These are phyloP conservation scores for Pichia gijzeniarum DNA, from an alignment of 805 yeast species.

Conservation along the genomic window DNA sequence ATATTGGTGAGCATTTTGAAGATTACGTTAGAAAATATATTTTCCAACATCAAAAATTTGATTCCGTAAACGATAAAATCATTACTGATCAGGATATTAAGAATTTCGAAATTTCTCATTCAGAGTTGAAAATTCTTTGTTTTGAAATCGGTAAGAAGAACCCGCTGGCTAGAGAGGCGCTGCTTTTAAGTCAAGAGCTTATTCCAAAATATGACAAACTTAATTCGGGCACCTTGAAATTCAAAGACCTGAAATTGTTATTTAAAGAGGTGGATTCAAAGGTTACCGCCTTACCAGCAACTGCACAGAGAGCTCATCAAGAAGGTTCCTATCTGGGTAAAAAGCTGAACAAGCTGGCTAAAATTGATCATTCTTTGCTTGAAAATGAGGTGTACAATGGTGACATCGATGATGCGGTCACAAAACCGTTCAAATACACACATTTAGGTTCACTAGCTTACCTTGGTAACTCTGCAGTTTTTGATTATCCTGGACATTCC, in stretches of 20 bases:
- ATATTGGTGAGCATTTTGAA: conserved; percentile 73
- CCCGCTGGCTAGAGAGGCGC: conserved; percentile 54
- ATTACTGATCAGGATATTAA: conserved; percentile 48
- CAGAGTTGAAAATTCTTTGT: conserved; percentile 44
- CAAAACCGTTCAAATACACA: conserved; percentile 63
- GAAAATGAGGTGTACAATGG: conserved; percentile 36
- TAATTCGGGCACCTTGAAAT: conserved; percentile 43
- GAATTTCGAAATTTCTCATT: conserved; percentile 39
- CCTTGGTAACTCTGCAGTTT: conserved; percentile 93
- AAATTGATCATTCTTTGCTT: conserved; percentile 45
- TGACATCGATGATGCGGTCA: conserved; percentile 35
- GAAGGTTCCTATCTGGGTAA: conserved; percentile 78
- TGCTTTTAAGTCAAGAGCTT: conserved; percentile 42
- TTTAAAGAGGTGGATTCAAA: conserved; percentile 58
- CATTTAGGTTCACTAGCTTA: conserved; percentile 93
- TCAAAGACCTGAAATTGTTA: conserved; percentile 42
- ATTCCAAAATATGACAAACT: conserved; percentile 47
- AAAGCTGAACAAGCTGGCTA: conserved; percentile 57
- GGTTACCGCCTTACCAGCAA: conserved; percentile 81
- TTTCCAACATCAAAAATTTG: conserved; percentile 59
- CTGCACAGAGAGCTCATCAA: conserved; percentile 97
- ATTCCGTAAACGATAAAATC: conserved; percentile 39
- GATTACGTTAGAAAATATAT: conserved; percentile 96
- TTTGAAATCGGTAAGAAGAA: conserved; percentile 42
- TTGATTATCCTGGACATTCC: conserved; percentile 78